phyloP scores from a whole-genome alignment of 495 filamentous ascomycete species.

The Monascus purpureus region DNA sequence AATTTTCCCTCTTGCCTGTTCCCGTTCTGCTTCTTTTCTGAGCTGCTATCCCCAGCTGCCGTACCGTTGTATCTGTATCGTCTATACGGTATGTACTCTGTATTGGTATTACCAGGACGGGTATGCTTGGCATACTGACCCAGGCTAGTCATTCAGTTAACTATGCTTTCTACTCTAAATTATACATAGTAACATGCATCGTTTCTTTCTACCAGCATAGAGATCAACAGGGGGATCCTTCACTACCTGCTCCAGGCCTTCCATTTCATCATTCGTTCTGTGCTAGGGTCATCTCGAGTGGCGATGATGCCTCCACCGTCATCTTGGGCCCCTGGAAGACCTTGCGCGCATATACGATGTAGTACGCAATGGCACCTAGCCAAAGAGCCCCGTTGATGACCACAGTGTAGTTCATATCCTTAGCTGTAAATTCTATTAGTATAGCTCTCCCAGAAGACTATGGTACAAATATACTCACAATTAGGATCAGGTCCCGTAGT shows the following conservation, averaged over 20 bases:
- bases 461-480: constrained; percentile 13
- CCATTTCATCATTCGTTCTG: neutral
- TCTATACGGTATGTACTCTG: too few relatives aligned
- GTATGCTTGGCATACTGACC: too few relatives aligned
- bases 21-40: too few relatives aligned
- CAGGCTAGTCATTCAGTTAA: too few relatives aligned
- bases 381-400: constrained; percentile 50
- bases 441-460: neutral
- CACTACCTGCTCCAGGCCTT: too few relatives aligned
- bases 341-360: constrained; percentile 49
- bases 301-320: constrained; percentile 26
- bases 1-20: neutral
- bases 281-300: neutral
- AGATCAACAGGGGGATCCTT: too few relatives aligned
- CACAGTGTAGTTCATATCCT: constrained; percentile 52
- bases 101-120: neutral
- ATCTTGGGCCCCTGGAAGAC: constrained; percentile 62
- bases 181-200: too few relatives aligned
- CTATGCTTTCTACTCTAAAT: too few relatives aligned
- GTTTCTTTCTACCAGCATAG: too few relatives aligned
- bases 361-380: constrained; percentile 47
- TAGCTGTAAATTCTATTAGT: constrained; percentile 14
- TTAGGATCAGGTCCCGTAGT: constrained; percentile 36
- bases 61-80: too few relatives aligned
- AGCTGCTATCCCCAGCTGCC: too few relatives aligned